phyloP scores from a whole-genome alignment of 1,139 yeast genomes.

The Taphrina flavorubra region DNA sequence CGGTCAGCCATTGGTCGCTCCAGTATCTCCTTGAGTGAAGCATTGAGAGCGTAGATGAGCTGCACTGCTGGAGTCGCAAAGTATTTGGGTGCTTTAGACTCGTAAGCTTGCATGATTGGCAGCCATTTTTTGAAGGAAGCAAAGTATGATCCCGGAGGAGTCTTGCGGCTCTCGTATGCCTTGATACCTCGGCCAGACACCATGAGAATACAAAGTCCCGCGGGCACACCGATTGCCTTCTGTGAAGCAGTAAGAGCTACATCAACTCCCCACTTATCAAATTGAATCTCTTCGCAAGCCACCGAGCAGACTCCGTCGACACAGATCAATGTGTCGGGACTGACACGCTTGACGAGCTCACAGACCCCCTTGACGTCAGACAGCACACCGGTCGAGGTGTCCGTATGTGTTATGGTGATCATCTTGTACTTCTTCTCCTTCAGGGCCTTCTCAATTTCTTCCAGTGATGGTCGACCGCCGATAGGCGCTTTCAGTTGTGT shows the following conservation, averaged over 20 bases:
- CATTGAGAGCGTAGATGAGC: constrained; percentile 78
- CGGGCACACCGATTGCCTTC: constrained; percentile 93
- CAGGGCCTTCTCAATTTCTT: constrained; percentile 61
- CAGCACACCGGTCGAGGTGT: constrained; percentile 92
- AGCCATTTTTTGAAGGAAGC: constrained; percentile 84
- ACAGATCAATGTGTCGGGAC: constrained; percentile 80
- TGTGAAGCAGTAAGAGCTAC: constrained; percentile 90
- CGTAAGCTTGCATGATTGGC: constrained; percentile 87
- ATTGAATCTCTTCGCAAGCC: constrained; percentile 83
- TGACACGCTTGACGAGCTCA: constrained; percentile 62
- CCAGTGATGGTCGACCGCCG: constrained; percentile 73
- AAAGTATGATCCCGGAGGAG: constrained; percentile 67
- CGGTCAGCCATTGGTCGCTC: constrained; percentile 63
- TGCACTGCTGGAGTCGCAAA: constrained; percentile 96
- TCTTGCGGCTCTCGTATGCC: constrained; percentile 59
- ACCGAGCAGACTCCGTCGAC: constrained; percentile 96
- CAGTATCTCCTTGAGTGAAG: constrained; percentile 75
- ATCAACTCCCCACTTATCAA: constrained; percentile 90
- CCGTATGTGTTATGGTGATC: constrained; percentile 90
- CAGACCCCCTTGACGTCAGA: constrained; percentile 72
- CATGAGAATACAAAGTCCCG: constrained; percentile 82
- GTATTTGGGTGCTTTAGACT: constrained; percentile 79
- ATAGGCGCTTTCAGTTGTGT: constrained; percentile 65
- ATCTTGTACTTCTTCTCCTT: constrained; percentile 64
- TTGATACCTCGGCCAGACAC: constrained; percentile 78